phyloP scores from a whole-genome alignment of 164 flowering plant species.

The Aristolochia contorta region DNA sequence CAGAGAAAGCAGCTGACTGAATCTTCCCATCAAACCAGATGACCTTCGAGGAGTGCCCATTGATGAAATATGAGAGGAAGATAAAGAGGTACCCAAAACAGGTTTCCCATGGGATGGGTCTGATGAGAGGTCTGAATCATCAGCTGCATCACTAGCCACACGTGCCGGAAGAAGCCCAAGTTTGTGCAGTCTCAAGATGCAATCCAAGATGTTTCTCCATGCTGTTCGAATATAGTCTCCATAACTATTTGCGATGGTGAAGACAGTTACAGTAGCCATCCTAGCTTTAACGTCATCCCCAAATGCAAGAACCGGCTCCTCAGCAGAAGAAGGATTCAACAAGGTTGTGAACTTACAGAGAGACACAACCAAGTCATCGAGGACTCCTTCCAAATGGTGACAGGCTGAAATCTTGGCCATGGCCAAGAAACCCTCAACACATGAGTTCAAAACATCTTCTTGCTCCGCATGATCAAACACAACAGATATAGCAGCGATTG shows the following conservation, averaged over 20 bases:
- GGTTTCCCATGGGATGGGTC: constrained; percentile 21
- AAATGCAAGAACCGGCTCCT: constrained; percentile 28
- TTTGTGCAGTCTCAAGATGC: constrained; percentile 33
- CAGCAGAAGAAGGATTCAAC: constrained; percentile 20
- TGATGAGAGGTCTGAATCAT: constrained; percentile 21
- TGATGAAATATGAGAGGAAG: constrained; percentile 21
- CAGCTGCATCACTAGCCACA: constrained; percentile 24
- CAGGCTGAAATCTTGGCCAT: constrained; percentile 36
- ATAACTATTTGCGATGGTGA: constrained; percentile 29
- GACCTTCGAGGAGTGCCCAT: constrained; percentile 25
- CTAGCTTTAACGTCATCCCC: constrained; percentile 32
- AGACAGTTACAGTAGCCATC: constrained; percentile 30
- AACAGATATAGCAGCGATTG: constrained; percentile 38
- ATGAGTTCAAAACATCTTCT: constrained; percentile 25
- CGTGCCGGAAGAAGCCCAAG: constrained; percentile 31
- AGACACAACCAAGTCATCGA: constrained; percentile 35
- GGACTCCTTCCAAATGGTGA: constrained; percentile 32
- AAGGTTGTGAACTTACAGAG: constrained; percentile 35
- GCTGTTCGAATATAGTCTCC: constrained; percentile 35
- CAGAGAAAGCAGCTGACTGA: constrained; percentile 30
- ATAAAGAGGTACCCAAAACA: constrained; percentile 15
- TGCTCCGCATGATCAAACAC: constrained; percentile 34
- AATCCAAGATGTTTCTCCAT: constrained; percentile 35
- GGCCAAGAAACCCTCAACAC: constrained; percentile 35
- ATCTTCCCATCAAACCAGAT: constrained; percentile 31